Conservation (phyloP, 177 flowering plant genomes). For the Telopea speciosissima region DNA sequence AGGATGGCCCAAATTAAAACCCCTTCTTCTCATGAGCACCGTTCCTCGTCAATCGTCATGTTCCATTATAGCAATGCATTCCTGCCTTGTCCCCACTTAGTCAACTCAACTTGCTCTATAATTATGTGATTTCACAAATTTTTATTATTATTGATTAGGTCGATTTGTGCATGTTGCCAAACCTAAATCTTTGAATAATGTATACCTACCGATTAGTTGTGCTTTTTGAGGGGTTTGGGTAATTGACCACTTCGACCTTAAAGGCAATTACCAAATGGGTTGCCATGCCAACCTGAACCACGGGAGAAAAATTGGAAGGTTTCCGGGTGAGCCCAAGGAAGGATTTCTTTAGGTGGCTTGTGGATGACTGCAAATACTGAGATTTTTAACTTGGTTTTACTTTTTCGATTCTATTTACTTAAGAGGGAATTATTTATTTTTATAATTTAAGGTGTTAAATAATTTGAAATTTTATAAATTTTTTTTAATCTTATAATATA, state of each 20-base stretch:
- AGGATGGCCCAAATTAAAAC: not conserved
- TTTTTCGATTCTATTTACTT: not conserved
- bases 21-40: not conserved
- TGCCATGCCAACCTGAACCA: not conserved
- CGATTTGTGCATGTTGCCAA: not conserved
- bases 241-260: not conserved
- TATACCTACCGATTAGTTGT: not conserved
- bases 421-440: no score
- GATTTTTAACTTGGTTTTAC: not conserved
- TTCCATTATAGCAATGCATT: not conserved
- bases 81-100: not conserved
- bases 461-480: no score
- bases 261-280: no score
- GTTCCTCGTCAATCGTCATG: not conserved
- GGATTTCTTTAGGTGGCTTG: not conserved
- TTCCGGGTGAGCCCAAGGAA: no score
- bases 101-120: not conserved
- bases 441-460: no score
- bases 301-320: not conserved
- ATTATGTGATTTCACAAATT: not conserved
- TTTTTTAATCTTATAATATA: no score
- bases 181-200: not conserved
- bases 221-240: not conserved
- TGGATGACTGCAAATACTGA: not conserved
- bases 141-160: not conserved